A percentile compares a stretch with the other conserved stretches of the same genome.
These are phyloP conservation scores for Cryptococcus sp. DNA, from an alignment of 1,284 basidiomycete genomes.

Conservation along the genomic window DNA sequence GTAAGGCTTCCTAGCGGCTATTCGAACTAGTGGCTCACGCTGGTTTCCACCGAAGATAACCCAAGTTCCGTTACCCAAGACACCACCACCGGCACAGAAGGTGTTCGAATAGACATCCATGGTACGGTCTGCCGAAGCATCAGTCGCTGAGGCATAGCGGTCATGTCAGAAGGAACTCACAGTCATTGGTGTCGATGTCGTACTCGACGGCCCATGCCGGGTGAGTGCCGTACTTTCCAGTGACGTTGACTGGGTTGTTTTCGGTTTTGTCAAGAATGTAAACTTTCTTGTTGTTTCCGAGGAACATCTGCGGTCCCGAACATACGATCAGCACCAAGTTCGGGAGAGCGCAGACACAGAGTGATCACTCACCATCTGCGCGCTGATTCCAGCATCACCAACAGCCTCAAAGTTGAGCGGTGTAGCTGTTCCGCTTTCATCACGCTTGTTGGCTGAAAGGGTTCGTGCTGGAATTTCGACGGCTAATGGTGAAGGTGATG, in stretches of 20 bases:
- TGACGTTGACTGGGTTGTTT: constrained; percentile 62
- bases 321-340: not conserved
- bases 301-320: constrained; percentile 50
- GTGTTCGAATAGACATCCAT: constrained; percentile 79
- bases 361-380: constrained; percentile 50
- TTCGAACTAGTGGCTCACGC: constrained; percentile 58
- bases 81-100: constrained; percentile 64
- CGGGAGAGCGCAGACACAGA: not conserved
- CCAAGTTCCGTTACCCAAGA: constrained; percentile 59
- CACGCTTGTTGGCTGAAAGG: constrained; percentile 10
- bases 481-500: constrained; percentile 16
- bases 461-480: not conserved
- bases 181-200: constrained; percentile 53
- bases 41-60: constrained; percentile 62
- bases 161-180: constrained; percentile 23
- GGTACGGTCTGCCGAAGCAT: constrained; percentile 39
- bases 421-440: constrained; percentile 13
- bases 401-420: constrained; percentile 43
- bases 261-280: constrained; percentile 57
- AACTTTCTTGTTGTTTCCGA: constrained; percentile 55
- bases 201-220: constrained; percentile 57
- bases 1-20: constrained; percentile 42
- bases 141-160: not conserved
- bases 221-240: constrained; percentile 49
- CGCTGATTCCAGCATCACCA: constrained; percentile 49